Evolutionary conservation across 148 eudicot species (phyloP), one percentile per base, ranked within the genome.

Genomic region (Euryodendron excelsum): DNA sequence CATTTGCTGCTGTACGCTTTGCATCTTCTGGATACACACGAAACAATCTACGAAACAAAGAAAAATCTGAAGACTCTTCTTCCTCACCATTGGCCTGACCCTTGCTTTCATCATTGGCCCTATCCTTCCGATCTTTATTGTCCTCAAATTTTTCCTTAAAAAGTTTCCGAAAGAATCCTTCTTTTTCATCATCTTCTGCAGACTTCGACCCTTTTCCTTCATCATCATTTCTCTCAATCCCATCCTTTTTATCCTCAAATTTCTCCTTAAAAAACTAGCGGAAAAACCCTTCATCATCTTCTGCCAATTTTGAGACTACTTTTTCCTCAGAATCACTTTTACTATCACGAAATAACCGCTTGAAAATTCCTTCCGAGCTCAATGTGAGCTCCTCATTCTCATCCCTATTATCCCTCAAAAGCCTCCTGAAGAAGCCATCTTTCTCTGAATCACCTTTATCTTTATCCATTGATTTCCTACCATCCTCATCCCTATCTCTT

Each of bases 281-380:
- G 74, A 91, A 53, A 90, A 90, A 21, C 90, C 89, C 47, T 45
- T 90, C 89, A 64, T 89, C 94, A 60, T 87, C 94, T 30, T 90
- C 94, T 58, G 81, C 55, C 20, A 84, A 84, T 72, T 83, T 91
- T 14, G 96, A 86, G 75, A 85, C 73, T 5, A 80, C 72, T 79
- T 87, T 94, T 60, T 93, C 97, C 15, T 88, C 94, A 5, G 85
- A 69, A 68, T 93, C 98, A 86, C 78, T 90, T 89, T 85, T 93
- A 84, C 91, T 87, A 75, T 96, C 99, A 73, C 98, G 97, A 84
- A 96, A 96, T 73, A 96, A 79, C 52, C 99, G 88, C 85, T 91
- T 96, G 73, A 96, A 90, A 80, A 95, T 90, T 1, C 97, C 92
- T 80, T 95, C 99, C n/a, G 98, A 85, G 82, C 94, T 93, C 47